These are phyloP conservation scores for Pseudozyma pruni DNA, from an alignment of 1,284 basidiomycete genomes.

Conservation along the genomic window DNA sequence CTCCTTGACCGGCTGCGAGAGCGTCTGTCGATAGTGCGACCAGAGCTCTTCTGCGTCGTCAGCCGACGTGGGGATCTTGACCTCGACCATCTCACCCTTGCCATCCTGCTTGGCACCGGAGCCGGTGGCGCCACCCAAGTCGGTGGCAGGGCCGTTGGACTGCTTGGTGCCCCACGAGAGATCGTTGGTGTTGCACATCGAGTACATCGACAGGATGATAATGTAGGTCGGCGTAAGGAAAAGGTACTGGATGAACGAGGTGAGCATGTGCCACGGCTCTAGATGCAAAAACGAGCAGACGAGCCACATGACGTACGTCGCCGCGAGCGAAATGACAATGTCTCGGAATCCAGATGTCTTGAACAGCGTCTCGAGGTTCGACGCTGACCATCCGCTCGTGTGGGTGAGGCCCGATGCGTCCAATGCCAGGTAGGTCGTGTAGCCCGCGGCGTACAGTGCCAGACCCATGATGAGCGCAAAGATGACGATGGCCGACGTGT, in stretches of 20 bases:
- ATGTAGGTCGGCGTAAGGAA: conserved; percentile 63
- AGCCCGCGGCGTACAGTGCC: conserved; percentile 57
- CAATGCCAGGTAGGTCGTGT: conserved; percentile 59
- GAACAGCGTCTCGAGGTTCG: conserved; percentile 39
- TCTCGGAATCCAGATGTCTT: conserved; percentile 56
- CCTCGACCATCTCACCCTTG: conserved; percentile 56
- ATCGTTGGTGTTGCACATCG: conserved; percentile 66
- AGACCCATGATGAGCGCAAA: conserved; percentile 61
- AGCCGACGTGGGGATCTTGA: conserved; percentile 59
- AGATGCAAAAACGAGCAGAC: conserved; percentile 59
- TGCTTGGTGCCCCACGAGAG: conserved; percentile 66
- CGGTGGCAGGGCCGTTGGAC: conserved; percentile 53
- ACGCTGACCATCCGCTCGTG: conserved; percentile 19
- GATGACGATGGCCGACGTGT: conserved; percentile 58
- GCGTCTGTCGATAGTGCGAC: conserved; percentile 63
- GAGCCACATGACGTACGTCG: conserved; percentile 66
- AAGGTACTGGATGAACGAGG: conserved; percentile 62
- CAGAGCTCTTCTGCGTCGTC: conserved; percentile 63
- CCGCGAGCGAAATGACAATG: conserved; percentile 64
- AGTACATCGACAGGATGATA: conserved; percentile 64
- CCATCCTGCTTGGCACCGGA: conserved; percentile 45
- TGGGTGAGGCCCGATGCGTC: conserved; percentile 32
- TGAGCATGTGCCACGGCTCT: conserved; percentile 67
- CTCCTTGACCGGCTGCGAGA: conserved; percentile 40
- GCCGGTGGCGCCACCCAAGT: conserved; percentile 57